Evolutionary conservation across 345 rosid species (phyloP).

Genomic region (Microthlaspi erraticum): DNA sequence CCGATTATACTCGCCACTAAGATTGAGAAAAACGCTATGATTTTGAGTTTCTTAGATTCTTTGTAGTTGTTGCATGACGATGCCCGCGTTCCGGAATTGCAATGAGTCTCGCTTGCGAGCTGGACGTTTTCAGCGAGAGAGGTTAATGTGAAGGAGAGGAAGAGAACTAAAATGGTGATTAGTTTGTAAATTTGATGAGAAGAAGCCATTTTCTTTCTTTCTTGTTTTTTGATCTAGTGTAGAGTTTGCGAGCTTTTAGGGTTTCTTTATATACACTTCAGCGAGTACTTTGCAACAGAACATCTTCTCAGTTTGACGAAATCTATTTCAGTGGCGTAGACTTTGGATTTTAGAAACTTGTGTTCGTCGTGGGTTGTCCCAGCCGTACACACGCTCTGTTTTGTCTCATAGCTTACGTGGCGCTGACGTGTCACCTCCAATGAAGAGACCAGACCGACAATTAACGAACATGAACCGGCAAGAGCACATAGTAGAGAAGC

Average conservation of each 20-base stretch:
- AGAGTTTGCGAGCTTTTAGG: neutral
- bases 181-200: conserved; percentile 21
- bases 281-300: conserved; percentile 5
- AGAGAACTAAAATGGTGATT: conserved; percentile 15
- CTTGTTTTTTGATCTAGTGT: neutral
- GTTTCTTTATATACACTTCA: conserved; percentile 37
- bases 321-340: conserved; percentile 10
- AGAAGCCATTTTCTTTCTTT: conserved; percentile 6
- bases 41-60: conserved; percentile 41
- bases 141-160: conserved; percentile 25
- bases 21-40: conserved; percentile 46
- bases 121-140: conserved; percentile 4
- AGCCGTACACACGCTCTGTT: conserved; percentile 23
- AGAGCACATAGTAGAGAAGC: no score
- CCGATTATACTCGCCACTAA: conserved; percentile 45
- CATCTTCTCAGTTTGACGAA: conserved; percentile 10
- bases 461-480: no score
- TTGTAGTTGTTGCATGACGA: conserved; percentile 38
- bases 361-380: conserved; percentile 11
- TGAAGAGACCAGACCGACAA: no score
- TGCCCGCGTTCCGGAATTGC: neutral
- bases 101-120: conserved; percentile 14
- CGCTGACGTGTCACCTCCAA: neutral
- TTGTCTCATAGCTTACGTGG: neutral
- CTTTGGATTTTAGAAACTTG: neutral